phyloP scores from a whole-genome alignment of 2,329 filamentous ascomycete genomes.

The Microdochium paspali region DNA sequence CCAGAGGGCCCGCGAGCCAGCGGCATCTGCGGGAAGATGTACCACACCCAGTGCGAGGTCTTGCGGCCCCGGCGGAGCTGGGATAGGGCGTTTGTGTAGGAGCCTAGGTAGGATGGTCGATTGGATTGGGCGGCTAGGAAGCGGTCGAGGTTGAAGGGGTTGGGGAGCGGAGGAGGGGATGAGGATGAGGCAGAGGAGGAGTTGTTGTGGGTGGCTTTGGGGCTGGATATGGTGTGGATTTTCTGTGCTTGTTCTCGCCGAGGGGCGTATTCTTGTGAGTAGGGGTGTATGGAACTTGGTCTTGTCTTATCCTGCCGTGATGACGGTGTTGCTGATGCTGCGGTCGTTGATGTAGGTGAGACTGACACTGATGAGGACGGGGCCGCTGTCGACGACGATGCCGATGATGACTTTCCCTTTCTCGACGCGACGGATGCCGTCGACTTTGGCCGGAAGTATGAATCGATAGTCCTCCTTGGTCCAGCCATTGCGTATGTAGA shows the following conservation, averaged over 20 bases:
- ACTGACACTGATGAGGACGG: not conserved
- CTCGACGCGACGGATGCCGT: not conserved
- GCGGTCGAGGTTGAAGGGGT: not conserved
- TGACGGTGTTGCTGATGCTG: no score
- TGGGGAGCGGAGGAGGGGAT: no score
- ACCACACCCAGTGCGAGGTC: not conserved
- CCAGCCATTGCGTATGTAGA: not conserved
- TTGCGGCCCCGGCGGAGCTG: not conserved
- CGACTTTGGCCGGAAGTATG: not conserved
- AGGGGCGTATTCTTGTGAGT: no score
- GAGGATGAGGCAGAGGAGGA: no score
- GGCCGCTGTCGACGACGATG: not conserved
- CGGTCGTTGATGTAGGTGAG: no score
- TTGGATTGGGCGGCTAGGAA: not conserved
- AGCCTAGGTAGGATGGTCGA: not conserved
- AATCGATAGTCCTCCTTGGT: not conserved
- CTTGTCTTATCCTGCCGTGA: no score
- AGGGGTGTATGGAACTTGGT: no score
- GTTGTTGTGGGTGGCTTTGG: no score
- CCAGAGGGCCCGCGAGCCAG: not conserved
- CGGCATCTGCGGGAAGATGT: not conserved
- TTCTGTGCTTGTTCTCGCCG: no score
- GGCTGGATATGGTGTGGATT: no score
- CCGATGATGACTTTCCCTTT: not conserved
- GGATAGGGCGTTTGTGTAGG: not conserved